Evolutionary conservation across 139 green algal species (phyloP).

Genomic region (Coelastrella sp.): DNA sequence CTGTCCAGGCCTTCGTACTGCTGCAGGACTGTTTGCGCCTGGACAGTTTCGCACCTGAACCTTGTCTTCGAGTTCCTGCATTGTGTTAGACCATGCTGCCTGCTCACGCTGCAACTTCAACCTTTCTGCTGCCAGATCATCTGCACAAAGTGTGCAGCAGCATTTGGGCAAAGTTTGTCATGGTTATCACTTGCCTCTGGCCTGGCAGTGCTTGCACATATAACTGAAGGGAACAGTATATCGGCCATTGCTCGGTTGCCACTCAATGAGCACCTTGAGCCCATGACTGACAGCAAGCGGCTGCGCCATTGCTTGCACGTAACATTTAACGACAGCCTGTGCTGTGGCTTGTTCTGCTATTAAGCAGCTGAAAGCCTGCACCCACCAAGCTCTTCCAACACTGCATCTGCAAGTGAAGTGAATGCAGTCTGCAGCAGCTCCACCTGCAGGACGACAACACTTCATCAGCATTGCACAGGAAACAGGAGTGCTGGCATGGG

Average conservation of each 20-base stretch:
- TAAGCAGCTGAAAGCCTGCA: neutral
- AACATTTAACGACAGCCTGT: too few species aligned
- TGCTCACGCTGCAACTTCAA: slow-evolving; percentile 42
- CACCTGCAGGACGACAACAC: neutral
- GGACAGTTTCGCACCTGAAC: slow-evolving; percentile 12
- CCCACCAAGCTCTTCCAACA: slow-evolving; percentile 43
- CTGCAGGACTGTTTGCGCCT: neutral
- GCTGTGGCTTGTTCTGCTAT: too few species aligned
- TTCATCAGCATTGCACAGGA: neutral
- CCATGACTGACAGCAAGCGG: too few species aligned
- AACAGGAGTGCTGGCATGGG: neutral
- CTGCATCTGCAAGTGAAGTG: slow-evolving; percentile 36
- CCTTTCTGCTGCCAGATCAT: slow-evolving; percentile 18
- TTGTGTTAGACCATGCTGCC: neutral
- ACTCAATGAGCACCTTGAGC: too few species aligned
- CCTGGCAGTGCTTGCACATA: neutral
- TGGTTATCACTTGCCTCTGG: neutral
- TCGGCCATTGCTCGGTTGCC: too few species aligned
- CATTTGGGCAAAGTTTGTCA: neutral
- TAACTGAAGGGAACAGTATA: too few species aligned
- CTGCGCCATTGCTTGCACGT: too few species aligned
- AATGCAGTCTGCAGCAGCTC: slow-evolving; percentile 48
- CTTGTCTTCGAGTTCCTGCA: slow-evolving; percentile 15
- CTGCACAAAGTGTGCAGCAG: neutral
- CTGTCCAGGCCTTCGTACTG: too few species aligned